Conservation (phyloP, 371 early-diverging fungal species). For the Mortierella sp. region DNA sequence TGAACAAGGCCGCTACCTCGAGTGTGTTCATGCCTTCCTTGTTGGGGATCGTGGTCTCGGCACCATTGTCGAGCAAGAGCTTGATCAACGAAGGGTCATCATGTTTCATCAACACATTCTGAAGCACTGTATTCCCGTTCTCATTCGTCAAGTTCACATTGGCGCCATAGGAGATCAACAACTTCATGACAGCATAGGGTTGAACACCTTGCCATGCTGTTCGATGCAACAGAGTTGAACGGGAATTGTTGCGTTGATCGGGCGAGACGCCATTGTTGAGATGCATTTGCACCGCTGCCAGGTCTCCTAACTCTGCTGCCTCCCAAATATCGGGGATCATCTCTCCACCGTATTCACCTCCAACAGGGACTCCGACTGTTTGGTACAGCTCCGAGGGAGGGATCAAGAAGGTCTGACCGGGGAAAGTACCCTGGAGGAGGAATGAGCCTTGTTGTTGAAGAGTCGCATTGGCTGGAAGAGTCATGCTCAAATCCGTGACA, state of each 20-base stretch:
- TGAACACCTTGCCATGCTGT: slow-evolving; percentile 43
- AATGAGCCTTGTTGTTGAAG: slow-evolving; percentile 22
- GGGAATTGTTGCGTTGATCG: slow-evolving; percentile 45
- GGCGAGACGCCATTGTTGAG: slow-evolving; percentile 39
- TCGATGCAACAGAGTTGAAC: slow-evolving; percentile 37
- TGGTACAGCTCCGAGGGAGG: slow-evolving; percentile 18
- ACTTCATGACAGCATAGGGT: slow-evolving; percentile 36
- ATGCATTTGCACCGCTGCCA: slow-evolving; percentile 37
- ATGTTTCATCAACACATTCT: slow-evolving; percentile 49
- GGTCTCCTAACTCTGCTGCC: slow-evolving; percentile 37
- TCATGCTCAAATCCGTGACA: slow-evolving; percentile 12
- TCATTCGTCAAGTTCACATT: slow-evolving; percentile 47
- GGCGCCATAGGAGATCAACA: slow-evolving; percentile 42
- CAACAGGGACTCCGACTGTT: neutral
- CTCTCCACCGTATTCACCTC: slow-evolving; percentile 25
- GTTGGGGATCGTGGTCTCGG: slow-evolving; percentile 43
- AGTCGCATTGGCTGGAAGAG: slow-evolving; percentile 8
- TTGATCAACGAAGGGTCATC: slow-evolving; percentile 41
- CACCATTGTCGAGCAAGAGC: slow-evolving; percentile 40
- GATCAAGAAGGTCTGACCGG: slow-evolving; percentile 20
- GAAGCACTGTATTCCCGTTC: slow-evolving; percentile 44
- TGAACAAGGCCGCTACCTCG: slow-evolving; percentile 44
- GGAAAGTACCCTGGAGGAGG: slow-evolving; percentile 15
- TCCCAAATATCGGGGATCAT: slow-evolving; percentile 37
- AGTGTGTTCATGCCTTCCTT: slow-evolving; percentile 46